Percentiles rank a stretch among this genome's conserved stretches.
These are phyloP conservation scores for Trichosporon ovoides DNA, from an alignment of 1,284 basidiomycete genomes.

Conservation along the genomic window DNA sequence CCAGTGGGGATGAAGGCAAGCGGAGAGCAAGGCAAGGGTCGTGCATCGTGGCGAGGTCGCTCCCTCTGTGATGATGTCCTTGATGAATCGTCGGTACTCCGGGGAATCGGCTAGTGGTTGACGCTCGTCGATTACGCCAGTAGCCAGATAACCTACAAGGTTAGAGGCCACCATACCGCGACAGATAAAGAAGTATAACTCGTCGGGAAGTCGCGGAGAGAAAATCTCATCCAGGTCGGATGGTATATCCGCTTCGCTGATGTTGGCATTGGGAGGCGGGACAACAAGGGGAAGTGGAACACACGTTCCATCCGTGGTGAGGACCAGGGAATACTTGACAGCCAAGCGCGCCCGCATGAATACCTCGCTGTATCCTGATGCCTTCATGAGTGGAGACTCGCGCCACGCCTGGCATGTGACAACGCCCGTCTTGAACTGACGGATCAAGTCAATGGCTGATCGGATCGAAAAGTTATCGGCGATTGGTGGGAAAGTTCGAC, in stretches of 20 bases:
- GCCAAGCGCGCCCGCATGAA: constrained; percentile 87
- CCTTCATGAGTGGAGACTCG: constrained; percentile 53
- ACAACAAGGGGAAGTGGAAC: constrained; percentile 79
- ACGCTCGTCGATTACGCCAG: constrained; percentile 70
- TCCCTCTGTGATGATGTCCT: constrained; percentile 90
- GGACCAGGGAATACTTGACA: constrained; percentile 86
- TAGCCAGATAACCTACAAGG: constrained; percentile 83
- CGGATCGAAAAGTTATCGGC: constrained; percentile 68
- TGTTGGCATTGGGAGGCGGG: constrained; percentile 47
- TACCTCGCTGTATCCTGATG: constrained; percentile 63
- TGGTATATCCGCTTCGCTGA: constrained; percentile 81
- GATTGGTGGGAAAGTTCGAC: constrained; percentile 78
- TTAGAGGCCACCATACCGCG: constrained; percentile 82
- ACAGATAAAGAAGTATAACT: constrained; percentile 93
- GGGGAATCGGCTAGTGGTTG: constrained; percentile 90
- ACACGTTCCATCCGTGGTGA: constrained; percentile 84
- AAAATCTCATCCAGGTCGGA: constrained; percentile 91
- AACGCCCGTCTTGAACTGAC: constrained; percentile 79
- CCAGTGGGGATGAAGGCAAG: constrained; percentile 69
- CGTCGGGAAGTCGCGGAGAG: constrained; percentile 89
- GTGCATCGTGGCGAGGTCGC: constrained; percentile 87
- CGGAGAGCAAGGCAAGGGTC: constrained; percentile 77
- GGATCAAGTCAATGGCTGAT: constrained; percentile 79
- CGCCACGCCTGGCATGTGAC: constrained; percentile 68
- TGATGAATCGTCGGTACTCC: constrained; percentile 90